Evolutionary conservation across 805 yeast species (phyloP), one percentile per base, ranked within the genome.

Genomic region (Candida insectorum): DNA sequence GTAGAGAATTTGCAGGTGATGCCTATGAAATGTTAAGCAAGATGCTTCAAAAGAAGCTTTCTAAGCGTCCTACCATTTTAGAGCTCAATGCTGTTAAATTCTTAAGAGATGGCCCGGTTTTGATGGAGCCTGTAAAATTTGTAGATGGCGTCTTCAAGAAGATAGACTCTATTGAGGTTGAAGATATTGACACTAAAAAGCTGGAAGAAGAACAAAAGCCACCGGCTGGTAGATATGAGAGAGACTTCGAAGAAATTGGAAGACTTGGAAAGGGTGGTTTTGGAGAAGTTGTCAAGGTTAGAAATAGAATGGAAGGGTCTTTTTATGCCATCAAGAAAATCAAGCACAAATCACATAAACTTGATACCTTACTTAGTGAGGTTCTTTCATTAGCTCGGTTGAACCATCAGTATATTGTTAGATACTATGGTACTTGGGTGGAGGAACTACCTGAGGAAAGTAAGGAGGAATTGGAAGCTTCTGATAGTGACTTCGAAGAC

Each of bases 341-440:
- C 31, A 77, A 82, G 37, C 96, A 93, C 47, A 75, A 81, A 2
- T 83, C 85, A 30, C 81, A 84, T 47, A 82, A 85, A 45, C 65
- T 93, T 26, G 80, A 94, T 16, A 76, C 83, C 4, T 82, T 93
- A 39, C 63, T 93, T 36, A 87, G 85, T 40, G 99, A 93, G 51
- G 98, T 93, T 0, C 79, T 89, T 75, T 72, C 95, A 8, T 70
- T 93, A 45, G 95, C 97, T 2, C 71, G 97, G 40, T 67, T 93
- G 33, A 91, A 89, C 48, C 97, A 93, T 52, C 97, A 89, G 53
- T 91, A 87, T 55, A 96, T 93, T 25, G 98, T 93, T 3, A 66
- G 99, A 36, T 93, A 93, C 58, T 93, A 85, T 59, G 95, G 97
- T 3, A 96, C 97, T 0, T 93, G 99, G 99, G 74, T 91, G 4